These are phyloP conservation scores for Paraurostyla sp. DNA, from an alignment of 73 alveolate species.

Conservation along the genomic window DNA sequence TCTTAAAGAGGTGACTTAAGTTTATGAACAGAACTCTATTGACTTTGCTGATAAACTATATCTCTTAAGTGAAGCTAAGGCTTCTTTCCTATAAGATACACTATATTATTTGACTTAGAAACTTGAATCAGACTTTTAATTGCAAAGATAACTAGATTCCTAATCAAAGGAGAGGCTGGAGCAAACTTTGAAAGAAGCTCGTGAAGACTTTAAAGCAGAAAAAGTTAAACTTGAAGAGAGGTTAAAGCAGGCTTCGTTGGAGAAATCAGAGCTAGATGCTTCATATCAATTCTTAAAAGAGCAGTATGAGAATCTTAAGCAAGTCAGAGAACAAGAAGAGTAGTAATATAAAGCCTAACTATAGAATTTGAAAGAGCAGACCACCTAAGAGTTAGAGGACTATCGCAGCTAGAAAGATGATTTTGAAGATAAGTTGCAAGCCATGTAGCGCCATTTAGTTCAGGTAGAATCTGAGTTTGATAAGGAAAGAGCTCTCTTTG, in stretches of 20 bases:
- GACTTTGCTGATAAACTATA: slow-evolving; percentile 70
- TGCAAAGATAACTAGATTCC: slow-evolving; percentile 3
- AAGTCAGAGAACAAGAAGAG: background rate
- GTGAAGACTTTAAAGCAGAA: slow-evolving; percentile 10
- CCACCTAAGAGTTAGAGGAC: background rate
- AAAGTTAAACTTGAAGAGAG: background rate
- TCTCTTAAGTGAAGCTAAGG: slow-evolving; percentile 76
- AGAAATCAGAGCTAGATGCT: slow-evolving; percentile 61
- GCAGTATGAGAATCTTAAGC: background rate
- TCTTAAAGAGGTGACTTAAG: slow-evolving; percentile 71
- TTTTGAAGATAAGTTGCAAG: slow-evolving; percentile 13
- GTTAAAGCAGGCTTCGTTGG: background rate
- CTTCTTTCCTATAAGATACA: slow-evolving; percentile 74
- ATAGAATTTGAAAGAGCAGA: background rate
- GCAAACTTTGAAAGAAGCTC: slow-evolving; percentile 4
- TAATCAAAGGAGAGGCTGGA: slow-evolving; percentile 37
- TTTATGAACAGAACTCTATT: slow-evolving; percentile 81
- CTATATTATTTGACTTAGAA: slow-evolving; percentile 59
- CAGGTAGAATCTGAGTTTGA: slow-evolving; percentile 26
- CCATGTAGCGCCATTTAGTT: background rate
- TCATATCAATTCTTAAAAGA: background rate
- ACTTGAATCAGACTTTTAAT: background rate
- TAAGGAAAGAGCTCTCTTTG: slow-evolving; percentile 58
- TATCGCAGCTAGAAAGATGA: slow-evolving; percentile 6
- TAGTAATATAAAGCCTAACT: background rate